These are phyloP conservation scores for Scheffersomyces stambukii DNA, from an alignment of 1,139 yeast genomes.

Conservation along the genomic window DNA sequence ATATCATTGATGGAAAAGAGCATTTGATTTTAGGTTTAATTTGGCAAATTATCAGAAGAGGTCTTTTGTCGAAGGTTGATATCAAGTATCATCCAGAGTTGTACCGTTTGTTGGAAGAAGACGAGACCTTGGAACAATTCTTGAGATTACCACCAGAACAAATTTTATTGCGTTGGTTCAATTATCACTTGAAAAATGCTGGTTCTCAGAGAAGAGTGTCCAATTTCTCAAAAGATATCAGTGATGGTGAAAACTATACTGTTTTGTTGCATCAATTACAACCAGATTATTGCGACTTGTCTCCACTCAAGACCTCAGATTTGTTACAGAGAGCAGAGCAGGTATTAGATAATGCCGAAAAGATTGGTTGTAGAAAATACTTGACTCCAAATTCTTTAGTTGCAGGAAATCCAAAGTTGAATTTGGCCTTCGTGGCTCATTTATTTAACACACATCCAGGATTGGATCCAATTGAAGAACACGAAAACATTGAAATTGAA, in stretches of 20 bases:
- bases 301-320: constrained; percentile 76
- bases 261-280: constrained; percentile 83
- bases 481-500: constrained; percentile 82
- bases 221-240: constrained; percentile 82
- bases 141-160: constrained; percentile 97
- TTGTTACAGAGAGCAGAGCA: constrained; percentile 80
- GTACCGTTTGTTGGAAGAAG: constrained; percentile 90
- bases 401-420: constrained; percentile 94
- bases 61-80: constrained; percentile 89
- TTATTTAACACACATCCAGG: constrained; percentile 96
- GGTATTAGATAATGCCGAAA: constrained; percentile 81
- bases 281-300: constrained; percentile 75
- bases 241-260: constrained; percentile 95
- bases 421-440: constrained; percentile 95
- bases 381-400: constrained; percentile 90
- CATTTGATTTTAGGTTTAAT: constrained; percentile 92
- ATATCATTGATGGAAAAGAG: constrained; percentile 94
- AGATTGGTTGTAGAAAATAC: constrained; percentile 87
- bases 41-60: constrained; percentile 98
- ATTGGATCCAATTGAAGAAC: constrained; percentile 90
- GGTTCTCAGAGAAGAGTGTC: constrained; percentile 80
- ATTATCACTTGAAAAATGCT: constrained; percentile 93
- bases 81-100: constrained; percentile 95
- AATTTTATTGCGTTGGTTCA: constrained; percentile 94
- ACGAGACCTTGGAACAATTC: constrained; percentile 95